Evolutionary conservation across 2,329 filamentous ascomycete species (phyloP).

Genomic region (Xylariales sp.): DNA sequence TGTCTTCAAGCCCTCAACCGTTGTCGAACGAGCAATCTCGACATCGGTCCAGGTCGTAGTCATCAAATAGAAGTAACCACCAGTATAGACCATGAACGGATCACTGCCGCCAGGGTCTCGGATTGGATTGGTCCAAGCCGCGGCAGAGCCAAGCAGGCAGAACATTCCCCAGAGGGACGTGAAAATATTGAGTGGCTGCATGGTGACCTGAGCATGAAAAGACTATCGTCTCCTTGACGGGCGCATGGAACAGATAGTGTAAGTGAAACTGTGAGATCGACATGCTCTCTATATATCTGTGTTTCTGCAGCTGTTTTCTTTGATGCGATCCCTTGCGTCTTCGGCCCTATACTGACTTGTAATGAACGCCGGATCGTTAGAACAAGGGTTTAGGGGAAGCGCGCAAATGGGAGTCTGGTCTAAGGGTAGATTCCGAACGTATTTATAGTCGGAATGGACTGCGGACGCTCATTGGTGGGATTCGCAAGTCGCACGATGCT

Average conservation of each 20-base stretch:
- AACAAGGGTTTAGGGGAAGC: too few species aligned
- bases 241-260: too few species aligned
- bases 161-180: constrained; percentile 14
- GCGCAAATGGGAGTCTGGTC: constrained; percentile 2
- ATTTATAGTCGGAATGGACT: neutral
- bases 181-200: constrained; percentile 10
- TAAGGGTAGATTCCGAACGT: neutral
- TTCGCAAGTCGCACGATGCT: neutral
- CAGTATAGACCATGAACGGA: constrained; percentile 45
- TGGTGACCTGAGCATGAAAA: too few species aligned
- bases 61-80: constrained; percentile 51
- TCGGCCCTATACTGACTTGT: too few species aligned
- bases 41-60: constrained; percentile 52
- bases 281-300: too few species aligned
- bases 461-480: constrained; percentile 3
- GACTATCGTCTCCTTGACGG: too few species aligned
- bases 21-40: constrained; percentile 48
- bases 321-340: too few species aligned
- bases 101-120: constrained; percentile 45
- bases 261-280: too few species aligned
- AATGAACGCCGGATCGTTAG: too few species aligned
- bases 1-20: constrained; percentile 50
- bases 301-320: too few species aligned
- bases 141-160: constrained; percentile 15
- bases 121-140: constrained; percentile 47